Evolutionary conservation across 495 filamentous ascomycete species (phyloP).

Genomic region (Neurospora intermedia): DNA sequence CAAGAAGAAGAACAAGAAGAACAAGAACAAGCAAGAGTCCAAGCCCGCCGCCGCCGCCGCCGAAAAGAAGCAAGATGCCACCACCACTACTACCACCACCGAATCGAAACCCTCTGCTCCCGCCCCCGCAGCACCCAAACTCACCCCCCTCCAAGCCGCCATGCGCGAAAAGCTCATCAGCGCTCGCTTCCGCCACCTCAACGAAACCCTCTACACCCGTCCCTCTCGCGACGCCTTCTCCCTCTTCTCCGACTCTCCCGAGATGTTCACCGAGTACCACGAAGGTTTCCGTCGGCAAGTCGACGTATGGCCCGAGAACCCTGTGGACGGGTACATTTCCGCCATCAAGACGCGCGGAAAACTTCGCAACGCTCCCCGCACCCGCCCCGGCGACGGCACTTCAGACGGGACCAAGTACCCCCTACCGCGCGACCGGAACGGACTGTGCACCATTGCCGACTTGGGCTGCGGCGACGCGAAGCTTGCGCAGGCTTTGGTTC

Average conservation of each 20-base stretch:
- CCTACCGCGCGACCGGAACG: conserved; percentile 32
- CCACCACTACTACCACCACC: neutral
- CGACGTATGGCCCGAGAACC: conserved; percentile 90
- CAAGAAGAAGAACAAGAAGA: conserved; percentile 26
- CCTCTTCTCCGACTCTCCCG: conserved; percentile 70
- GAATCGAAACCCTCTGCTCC: conserved; percentile 6
- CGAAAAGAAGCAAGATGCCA: conserved; percentile 12
- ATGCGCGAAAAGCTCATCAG: conserved; percentile 91
- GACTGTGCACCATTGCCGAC: conserved; percentile 71
- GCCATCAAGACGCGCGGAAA: conserved; percentile 48
- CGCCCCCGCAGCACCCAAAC: conserved; percentile 31
- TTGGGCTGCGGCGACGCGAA: conserved; percentile 49
- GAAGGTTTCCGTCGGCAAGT: conserved; percentile 91
- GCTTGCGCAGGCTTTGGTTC: conserved; percentile 60
- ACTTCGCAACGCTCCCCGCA: conserved; percentile 26
- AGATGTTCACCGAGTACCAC: conserved; percentile 91
- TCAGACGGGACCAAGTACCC: conserved; percentile 12
- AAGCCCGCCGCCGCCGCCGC: conserved; percentile 11
- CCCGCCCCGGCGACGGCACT: conserved; percentile 6
- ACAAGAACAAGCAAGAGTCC: conserved; percentile 13
- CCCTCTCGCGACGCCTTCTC: conserved; percentile 67
- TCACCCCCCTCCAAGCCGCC: conserved; percentile 83
- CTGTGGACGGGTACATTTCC: conserved; percentile 70
- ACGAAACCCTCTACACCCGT: conserved; percentile 89
- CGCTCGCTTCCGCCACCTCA: conserved; percentile 93